Percentiles rank a stretch among this genome's conserved stretches.
Conservation (phyloP, 164 flowering plant species). For the Magnolia kwangsiensis region DNA sequence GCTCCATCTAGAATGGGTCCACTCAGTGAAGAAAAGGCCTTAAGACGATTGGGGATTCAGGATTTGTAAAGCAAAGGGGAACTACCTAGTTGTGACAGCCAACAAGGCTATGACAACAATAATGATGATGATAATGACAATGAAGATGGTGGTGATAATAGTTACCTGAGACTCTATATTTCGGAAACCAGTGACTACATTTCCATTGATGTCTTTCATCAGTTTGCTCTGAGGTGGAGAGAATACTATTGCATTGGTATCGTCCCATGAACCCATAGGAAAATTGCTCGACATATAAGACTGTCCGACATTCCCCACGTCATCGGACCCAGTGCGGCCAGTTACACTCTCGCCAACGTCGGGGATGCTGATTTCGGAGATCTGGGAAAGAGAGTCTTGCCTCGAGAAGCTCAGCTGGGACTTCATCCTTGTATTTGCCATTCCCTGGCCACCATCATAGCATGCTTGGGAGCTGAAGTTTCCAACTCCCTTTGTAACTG, state of each 20-base stretch:
- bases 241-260: constrained; percentile 48
- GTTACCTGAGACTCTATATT: constrained; percentile 47
- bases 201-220: constrained; percentile 34
- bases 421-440: constrained; percentile 42
- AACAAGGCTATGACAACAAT: background rate
- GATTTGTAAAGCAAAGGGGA: too few relatives aligned
- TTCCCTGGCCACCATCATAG: constrained; percentile 34
- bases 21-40: too few relatives aligned
- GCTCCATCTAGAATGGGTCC: too few relatives aligned
- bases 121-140: background rate
- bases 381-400: constrained; percentile 70
- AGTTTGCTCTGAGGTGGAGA: constrained; percentile 43
- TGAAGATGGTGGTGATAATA: too few relatives aligned
- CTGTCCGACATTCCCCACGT: constrained; percentile 29
- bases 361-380: constrained; percentile 40
- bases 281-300: constrained; percentile 38
- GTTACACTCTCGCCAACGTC: constrained; percentile 34
- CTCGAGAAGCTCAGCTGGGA: constrained; percentile 72
- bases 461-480: constrained; percentile 31
- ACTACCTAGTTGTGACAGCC: background rate
- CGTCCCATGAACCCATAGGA: constrained; percentile 61
- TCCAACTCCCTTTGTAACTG: constrained; percentile 41
- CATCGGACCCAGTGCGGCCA: constrained; percentile 34
- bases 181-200: constrained; percentile 28
- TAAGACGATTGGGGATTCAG: too few relatives aligned